Evolutionary conservation across 495 filamentous ascomycete genomes (phyloP).

Genomic region (Xylaria intraflava): DNA sequence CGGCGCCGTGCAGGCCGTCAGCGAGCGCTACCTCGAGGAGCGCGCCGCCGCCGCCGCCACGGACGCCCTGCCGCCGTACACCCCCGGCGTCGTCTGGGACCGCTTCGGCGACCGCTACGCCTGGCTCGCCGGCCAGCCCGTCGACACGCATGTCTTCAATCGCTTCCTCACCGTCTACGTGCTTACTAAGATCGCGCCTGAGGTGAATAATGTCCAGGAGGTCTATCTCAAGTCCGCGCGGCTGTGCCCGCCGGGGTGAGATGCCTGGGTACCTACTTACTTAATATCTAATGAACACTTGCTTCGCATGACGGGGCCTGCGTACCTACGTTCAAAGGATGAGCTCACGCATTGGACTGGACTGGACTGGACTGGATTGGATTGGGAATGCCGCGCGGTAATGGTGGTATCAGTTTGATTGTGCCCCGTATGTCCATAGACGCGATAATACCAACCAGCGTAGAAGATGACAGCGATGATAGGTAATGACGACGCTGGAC

Average conservation of each 20-base stretch:
- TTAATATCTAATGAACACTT: too few species aligned
- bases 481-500: background rate
- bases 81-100: conserved; percentile 16
- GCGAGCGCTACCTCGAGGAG: conserved; percentile 7
- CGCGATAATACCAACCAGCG: too few species aligned
- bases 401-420: too few species aligned
- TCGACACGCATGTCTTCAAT: background rate
- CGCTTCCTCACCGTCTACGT: background rate
- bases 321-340: background rate
- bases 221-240: conserved; percentile 16
- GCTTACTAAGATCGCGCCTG: conserved; percentile 19
- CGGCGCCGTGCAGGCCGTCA: conserved; percentile 5
- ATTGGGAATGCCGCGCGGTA: too few species aligned
- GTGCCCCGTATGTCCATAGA: too few species aligned
- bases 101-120: conserved; percentile 23
- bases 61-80: conserved; percentile 9
- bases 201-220: conserved; percentile 12
- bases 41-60: background rate
- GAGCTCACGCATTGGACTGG: background rate
- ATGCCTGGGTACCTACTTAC: too few species aligned
- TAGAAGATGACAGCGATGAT: background rate
- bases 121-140: conserved; percentile 5
- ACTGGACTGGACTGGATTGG: too few species aligned
- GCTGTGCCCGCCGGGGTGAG: conserved; percentile 15
- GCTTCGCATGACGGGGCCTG: background rate